phyloP scores from a whole-genome alignment of 495 filamentous ascomycete genomes.

The Apiosordaria backusii region DNA sequence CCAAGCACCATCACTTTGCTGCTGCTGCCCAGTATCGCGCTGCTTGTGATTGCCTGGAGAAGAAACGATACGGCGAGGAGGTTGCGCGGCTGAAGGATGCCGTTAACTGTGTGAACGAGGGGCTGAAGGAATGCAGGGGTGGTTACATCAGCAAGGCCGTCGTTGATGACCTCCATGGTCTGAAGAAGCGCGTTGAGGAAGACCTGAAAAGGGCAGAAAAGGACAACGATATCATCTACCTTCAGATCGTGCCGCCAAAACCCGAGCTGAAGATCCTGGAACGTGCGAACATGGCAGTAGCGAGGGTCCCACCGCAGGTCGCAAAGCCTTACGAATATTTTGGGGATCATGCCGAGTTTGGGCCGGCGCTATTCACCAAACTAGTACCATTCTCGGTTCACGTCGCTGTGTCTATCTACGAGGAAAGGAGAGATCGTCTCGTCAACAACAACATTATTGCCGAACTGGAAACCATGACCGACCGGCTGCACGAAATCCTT shows the following conservation, averaged over 20 bases:
- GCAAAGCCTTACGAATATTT: conserved; percentile 75
- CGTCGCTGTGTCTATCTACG: conserved; percentile 91
- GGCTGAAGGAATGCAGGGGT: conserved; percentile 70
- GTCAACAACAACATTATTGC: conserved; percentile 82
- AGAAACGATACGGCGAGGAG: conserved; percentile 93
- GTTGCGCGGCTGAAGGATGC: conserved; percentile 82
- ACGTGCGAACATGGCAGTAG: conserved; percentile 80
- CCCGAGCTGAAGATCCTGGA: conserved; percentile 82
- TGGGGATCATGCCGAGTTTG: conserved; percentile 73
- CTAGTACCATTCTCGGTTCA: conserved; percentile 96
- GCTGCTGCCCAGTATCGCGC: conserved; percentile 95
- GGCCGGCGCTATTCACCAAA: conserved; percentile 81
- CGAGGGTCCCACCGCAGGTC: conserved; percentile 77
- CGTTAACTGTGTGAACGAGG: conserved; percentile 78
- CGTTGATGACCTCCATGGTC: conserved; percentile 72
- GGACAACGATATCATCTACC: conserved; percentile 93
- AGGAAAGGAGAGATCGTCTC: conserved; percentile 80
- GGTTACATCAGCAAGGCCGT: conserved; percentile 81
- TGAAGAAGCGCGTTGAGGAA: conserved; percentile 79
- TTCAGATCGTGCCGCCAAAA: conserved; percentile 81
- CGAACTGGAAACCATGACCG: conserved; percentile 78
- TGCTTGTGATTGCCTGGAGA: conserved; percentile 87
- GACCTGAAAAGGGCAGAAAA: conserved; percentile 91
- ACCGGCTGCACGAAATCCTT: conserved; percentile 73
- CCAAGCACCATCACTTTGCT: conserved; percentile 97